Conservation (phyloP, 2,329 filamentous ascomycete species). For the Mycosphaerella sp. region DNA sequence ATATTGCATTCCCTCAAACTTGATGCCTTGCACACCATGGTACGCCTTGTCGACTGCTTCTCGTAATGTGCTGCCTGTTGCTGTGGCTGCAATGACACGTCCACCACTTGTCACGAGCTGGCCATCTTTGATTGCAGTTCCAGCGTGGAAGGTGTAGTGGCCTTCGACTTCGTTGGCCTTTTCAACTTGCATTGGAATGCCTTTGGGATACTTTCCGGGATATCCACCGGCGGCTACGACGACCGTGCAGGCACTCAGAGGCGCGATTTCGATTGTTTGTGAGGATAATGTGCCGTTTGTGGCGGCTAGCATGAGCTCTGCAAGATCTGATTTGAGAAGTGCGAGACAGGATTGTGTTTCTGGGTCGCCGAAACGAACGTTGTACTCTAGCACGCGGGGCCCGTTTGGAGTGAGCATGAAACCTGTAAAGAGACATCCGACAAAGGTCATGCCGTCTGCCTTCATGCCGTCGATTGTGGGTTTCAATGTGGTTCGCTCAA, state of each 20-base stretch:
- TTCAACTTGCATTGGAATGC: conserved; percentile 53
- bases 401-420: conserved; percentile 82
- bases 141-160: conserved; percentile 85
- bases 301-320: conserved; percentile 82
- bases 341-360: conserved; percentile 84
- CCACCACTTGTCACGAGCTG: conserved; percentile 74
- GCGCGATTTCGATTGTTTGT: conserved; percentile 26
- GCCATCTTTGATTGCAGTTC: conserved; percentile 60
- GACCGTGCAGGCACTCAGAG: conserved; percentile 75
- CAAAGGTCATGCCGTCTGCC: conserved; percentile 62
- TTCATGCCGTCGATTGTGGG: conserved; percentile 87
- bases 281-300: conserved; percentile 64
- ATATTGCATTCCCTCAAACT: conserved; percentile 86
- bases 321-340: conserved; percentile 77
- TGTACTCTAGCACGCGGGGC: conserved; percentile 83
- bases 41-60: conserved; percentile 87
- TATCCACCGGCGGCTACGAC: conserved; percentile 93
- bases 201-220: conserved; percentile 78
- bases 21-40: conserved; percentile 67
- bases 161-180: conserved; percentile 45
- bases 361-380: conserved; percentile 86
- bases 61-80: conserved; percentile 66
- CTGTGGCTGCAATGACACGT: conserved; percentile 87
- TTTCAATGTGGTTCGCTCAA: conserved; percentile 77
- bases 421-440: conserved; percentile 78